Percentiles rank a stretch among this genome's conserved stretches.
Conservation (phyloP, 768 basidiomycete genomes). For the Leccinum rimulosum region DNA sequence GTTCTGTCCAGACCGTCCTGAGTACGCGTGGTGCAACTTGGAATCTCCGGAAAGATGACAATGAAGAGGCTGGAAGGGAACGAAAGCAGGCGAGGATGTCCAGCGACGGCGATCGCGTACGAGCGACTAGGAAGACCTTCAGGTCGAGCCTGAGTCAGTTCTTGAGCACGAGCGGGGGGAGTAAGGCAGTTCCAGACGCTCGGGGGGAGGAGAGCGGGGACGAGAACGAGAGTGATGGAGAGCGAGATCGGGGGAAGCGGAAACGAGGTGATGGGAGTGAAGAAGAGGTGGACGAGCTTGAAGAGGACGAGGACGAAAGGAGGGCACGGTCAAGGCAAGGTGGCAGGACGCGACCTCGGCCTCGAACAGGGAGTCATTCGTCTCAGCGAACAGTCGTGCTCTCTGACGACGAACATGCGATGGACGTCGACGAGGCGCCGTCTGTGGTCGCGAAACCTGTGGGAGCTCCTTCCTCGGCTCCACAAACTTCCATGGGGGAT, state of each 20-base stretch:
- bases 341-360: constrained; percentile 9
- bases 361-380: constrained; percentile 11
- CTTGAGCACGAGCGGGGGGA: constrained; percentile 51
- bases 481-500: neutral
- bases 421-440: constrained; percentile 25
- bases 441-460: constrained; percentile 20
- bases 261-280: neutral
- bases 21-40: constrained; percentile 53
- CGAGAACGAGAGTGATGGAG: neutral
- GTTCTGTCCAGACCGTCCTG: constrained; percentile 41
- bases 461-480: neutral
- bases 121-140: constrained; percentile 34
- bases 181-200: constrained; percentile 18
- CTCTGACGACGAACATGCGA: constrained; percentile 26
- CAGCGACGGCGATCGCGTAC: constrained; percentile 5
- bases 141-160: constrained; percentile 51
- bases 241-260: neutral
- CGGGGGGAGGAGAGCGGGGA: neutral
- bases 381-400: constrained; percentile 20
- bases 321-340: neutral
- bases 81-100: constrained; percentile 38
- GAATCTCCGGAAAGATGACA: constrained; percentile 33
- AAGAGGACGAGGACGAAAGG: neutral
- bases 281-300: neutral
- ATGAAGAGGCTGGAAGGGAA: constrained; percentile 21